Conservation (phyloP, 306 rosid genomes). For the Rosa lucieae region DNA sequence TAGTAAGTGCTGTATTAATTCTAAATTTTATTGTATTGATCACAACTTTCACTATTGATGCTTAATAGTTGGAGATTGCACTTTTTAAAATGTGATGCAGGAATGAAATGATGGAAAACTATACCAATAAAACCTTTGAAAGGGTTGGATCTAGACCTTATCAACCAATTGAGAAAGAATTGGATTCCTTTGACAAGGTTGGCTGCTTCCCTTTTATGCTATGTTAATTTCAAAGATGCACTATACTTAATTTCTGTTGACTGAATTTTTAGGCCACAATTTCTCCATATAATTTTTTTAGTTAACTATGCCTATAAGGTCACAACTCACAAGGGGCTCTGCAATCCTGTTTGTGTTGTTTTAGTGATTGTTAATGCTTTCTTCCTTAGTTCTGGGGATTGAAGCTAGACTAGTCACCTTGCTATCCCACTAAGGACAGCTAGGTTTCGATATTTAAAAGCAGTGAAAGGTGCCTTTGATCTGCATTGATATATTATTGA, state of each 20-base stretch:
- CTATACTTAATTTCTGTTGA: not conserved
- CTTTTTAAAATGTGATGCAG: conserved; percentile 56
- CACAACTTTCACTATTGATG: not conserved
- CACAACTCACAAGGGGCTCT: not conserved
- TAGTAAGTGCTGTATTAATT: not conserved
- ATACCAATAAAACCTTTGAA: conserved; percentile 33
- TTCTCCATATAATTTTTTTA: not conserved
- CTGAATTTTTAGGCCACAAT: not conserved
- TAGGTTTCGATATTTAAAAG: not conserved
- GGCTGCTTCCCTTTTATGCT: conserved; percentile 20
- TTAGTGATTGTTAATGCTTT: conserved; percentile 1
- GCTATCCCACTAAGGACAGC: not conserved
- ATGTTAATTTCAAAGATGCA: not conserved
- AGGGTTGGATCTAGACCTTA: conserved; percentile 40
- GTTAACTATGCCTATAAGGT: conserved; percentile 1
- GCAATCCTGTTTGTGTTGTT: conserved; percentile 9
- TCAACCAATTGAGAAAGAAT: conserved; percentile 44
- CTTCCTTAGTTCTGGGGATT: not conserved
- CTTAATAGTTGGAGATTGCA: not conserved
- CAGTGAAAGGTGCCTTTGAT: not conserved
- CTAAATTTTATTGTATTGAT: not conserved
- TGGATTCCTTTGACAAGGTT: conserved; percentile 89
- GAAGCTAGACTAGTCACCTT: not conserved
- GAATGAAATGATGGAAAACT: conserved; percentile 47
- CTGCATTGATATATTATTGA: not conserved